Evolutionary conservation across 2,329 filamentous ascomycete species (phyloP).

Genomic region (Alternaria conjuncta): DNA sequence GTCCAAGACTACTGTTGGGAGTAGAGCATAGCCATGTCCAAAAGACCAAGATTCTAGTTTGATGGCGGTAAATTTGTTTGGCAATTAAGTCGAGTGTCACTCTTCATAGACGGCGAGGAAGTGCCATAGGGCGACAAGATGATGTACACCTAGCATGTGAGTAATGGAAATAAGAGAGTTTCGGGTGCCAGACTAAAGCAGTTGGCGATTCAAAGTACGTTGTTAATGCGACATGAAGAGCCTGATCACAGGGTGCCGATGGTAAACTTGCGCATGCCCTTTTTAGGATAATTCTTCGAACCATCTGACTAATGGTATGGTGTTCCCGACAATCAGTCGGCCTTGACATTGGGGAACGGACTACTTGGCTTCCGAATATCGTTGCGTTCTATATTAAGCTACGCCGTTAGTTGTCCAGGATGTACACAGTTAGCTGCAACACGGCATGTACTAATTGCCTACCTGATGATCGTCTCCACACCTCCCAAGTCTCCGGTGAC

Average conservation of each 20-base stretch:
- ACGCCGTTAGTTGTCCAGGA: not conserved
- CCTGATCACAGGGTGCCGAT: not conserved
- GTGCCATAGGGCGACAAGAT: not conserved
- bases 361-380: not conserved
- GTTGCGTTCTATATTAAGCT: not conserved
- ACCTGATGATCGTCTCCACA: not conserved
- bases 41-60: not conserved
- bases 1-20: not conserved
- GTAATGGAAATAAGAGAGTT: not conserved
- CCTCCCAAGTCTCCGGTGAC: not conserved
- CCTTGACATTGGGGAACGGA: not conserved
- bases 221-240: not conserved
- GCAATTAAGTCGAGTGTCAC: not conserved
- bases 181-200: not conserved
- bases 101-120: not conserved
- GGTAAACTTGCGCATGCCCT: not conserved
- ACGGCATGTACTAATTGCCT: not conserved
- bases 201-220: not conserved
- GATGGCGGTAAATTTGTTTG: not conserved
- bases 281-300: not conserved
- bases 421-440: not conserved
- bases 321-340: not conserved
- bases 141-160: not conserved
- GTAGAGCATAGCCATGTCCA: not conserved
- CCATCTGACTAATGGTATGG: not conserved